Base-by-base conservation (phyloP, 805 yeast genomes). In the Candida wancherniae region DNA sequence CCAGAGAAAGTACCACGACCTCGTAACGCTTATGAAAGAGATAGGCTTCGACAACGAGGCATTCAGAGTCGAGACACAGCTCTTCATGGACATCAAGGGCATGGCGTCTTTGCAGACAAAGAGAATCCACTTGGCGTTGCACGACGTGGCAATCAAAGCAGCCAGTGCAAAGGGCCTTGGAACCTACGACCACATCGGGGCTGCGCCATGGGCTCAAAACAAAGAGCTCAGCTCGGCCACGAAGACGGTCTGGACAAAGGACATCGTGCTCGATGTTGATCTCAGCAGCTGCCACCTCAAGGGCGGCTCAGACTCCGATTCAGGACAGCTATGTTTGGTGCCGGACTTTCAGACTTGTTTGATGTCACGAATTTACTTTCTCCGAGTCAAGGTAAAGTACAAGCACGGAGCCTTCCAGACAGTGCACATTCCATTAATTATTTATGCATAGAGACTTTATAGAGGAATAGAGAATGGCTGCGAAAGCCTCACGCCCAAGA, bases 291-390 rank as follows among this genome's bases (percentile, higher is more conserved):
- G 61, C 26, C 48, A 47, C 24, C 37, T 57, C 19, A 62, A 63
- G 40, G 58, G 56, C 10, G 33, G 43, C 7, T 45, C 43, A 13
- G 43, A 33, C 16, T 18, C 19, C 1, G 25, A 26, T 1, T 15
- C 25, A 2, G 36, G 40, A 5, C 35, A 38, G 22, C 35, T 61
- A 7, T 57, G 63, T 5, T 47, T 64, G 33, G 66, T 63, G 3
- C 71, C 71, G 1, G 55, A 47, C 25, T 60, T 58, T 44, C 70
- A 65, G 39, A 48, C 54, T 5, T 65, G 71, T 33, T 42, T 51
- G 18, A 46, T 55, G 42, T 47, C 62, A 9, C 44, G 70, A 28
- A 19, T 65, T 17, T 63, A 65, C 41, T 64, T 58, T 31, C 39
- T 63, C 22, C 56, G 58, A 23, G 38, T 62, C 4, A 40, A 43